These are phyloP conservation scores for Trichothecium sympodiale DNA, from an alignment of 2,329 filamentous ascomycete species.

Conservation along the genomic window DNA sequence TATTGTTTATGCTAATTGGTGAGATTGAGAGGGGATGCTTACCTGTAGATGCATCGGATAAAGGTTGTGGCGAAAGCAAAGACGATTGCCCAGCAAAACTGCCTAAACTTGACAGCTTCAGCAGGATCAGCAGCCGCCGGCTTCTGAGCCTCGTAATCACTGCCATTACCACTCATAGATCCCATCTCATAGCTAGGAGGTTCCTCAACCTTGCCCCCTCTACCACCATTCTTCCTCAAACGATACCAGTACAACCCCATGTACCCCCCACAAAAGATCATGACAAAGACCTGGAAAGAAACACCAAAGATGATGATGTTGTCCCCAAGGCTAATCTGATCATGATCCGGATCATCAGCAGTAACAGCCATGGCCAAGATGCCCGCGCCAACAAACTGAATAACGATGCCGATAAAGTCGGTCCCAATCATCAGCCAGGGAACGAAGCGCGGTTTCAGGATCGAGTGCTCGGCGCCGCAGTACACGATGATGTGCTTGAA, in stretches of 20 bases:
- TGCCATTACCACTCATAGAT: neutral
- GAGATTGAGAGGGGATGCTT: neutral
- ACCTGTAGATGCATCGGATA: slow-evolving; percentile 9
- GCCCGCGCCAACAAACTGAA: slow-evolving; percentile 12
- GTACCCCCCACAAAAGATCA: slow-evolving; percentile 10
- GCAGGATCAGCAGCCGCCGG: too few relatives aligned
- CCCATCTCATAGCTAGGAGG: neutral
- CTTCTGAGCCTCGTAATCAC: neutral
- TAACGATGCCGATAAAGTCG: slow-evolving; percentile 28
- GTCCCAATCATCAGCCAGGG: slow-evolving; percentile 38
- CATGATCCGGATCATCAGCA: slow-evolving; percentile 1
- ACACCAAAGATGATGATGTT: slow-evolving; percentile 13
- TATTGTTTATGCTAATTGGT: neutral
- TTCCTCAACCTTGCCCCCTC: too few relatives aligned
- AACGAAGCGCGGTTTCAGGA: slow-evolving; percentile 29
- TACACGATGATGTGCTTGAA: slow-evolving; percentile 33
- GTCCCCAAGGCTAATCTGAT: slow-evolving; percentile 7
- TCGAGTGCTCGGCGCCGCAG: slow-evolving; percentile 26
- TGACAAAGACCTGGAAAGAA: slow-evolving; percentile 15
- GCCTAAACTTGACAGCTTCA: slow-evolving; percentile 2
- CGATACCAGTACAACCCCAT: slow-evolving; percentile 7
- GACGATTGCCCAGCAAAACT: slow-evolving; percentile 4
- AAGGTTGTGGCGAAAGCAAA: slow-evolving; percentile 6
- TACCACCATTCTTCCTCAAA: neutral
- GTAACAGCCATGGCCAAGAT: slow-evolving; percentile 4